Evolutionary conservation across 2,329 filamentous ascomycete genomes (phyloP).

Genomic region (Exophiala phaeomuriformis): DNA sequence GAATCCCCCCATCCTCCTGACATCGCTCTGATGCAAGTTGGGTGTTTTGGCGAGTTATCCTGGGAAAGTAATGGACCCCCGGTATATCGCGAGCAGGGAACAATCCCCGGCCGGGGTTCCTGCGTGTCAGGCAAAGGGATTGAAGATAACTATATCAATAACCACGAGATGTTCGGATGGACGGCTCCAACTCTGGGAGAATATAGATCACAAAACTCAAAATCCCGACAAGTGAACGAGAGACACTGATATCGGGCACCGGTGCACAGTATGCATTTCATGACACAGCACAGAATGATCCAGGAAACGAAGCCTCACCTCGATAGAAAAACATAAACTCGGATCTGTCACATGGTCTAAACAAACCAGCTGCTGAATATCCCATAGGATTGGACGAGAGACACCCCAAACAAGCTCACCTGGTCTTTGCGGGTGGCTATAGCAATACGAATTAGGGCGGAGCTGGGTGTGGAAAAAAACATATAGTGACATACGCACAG

Average conservation of each 20-base stretch:
- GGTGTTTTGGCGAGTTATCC: background rate
- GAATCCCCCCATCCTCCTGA: conserved; percentile 9
- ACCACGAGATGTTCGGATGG: too few relatives aligned
- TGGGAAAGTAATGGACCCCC: too few relatives aligned
- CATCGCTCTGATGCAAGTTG: background rate
- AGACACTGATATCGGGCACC: too few relatives aligned
- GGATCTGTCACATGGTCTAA: background rate
- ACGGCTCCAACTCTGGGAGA: too few relatives aligned
- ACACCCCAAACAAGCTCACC: background rate
- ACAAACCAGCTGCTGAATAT: background rate
- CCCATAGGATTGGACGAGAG: background rate
- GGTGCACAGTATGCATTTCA: too few relatives aligned
- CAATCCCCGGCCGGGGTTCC: too few relatives aligned
- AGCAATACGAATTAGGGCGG: conserved; percentile 2
- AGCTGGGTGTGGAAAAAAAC: background rate
- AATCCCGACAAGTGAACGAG: too few relatives aligned
- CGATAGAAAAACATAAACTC: background rate
- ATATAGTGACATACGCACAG: conserved; percentile 6
- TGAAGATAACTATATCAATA: too few relatives aligned
- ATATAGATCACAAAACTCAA: too few relatives aligned
- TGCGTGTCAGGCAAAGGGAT: too few relatives aligned
- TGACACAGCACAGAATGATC: too few relatives aligned
- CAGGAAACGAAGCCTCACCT: too few relatives aligned
- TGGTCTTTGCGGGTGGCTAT: conserved; percentile 11
- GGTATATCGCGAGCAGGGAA: background rate